Evolutionary conservation across 2,329 filamentous ascomycete species (phyloP).

Genomic region (Fusarium sp.): DNA sequence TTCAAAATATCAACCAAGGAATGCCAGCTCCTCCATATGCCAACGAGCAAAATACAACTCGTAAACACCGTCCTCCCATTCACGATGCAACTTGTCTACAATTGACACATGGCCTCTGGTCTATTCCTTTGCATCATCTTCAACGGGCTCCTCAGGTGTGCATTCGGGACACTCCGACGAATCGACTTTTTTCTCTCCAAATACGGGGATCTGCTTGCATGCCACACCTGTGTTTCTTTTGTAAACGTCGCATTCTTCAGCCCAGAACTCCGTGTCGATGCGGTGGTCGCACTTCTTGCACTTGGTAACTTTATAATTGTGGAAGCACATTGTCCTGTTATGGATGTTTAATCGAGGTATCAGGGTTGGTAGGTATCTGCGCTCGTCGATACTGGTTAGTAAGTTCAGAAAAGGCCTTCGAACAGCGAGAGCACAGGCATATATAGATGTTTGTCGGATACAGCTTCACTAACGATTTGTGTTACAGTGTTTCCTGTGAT

Average conservation of each 20-base stretch:
- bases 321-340: slow-evolving; percentile 12
- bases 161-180: neutral
- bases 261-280: neutral
- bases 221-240: neutral
- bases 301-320: neutral
- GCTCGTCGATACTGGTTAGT: neutral
- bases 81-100: neutral
- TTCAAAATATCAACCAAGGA: fast-evolving
- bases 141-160: neutral
- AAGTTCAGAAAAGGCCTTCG: fast-evolving
- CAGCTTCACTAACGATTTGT: neutral
- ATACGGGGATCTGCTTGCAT: neutral
- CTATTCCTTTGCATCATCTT: neutral
- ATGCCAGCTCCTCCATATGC: fast-evolving
- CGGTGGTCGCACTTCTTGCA: slow-evolving; percentile 8
- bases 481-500: neutral
- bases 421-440: neutral
- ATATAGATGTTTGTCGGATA: neutral
- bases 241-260: neutral
- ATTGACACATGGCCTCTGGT: fast-evolving
- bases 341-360: neutral
- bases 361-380: neutral
- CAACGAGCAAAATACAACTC: neutral
- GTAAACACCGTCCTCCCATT: fast-evolving
- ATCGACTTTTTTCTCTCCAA: neutral